A percentile compares a stretch with the other conserved stretches of the same genome.
phyloP scores from a whole-genome alignment of 2,329 filamentous ascomycete species.

The Penicillium sp. region DNA sequence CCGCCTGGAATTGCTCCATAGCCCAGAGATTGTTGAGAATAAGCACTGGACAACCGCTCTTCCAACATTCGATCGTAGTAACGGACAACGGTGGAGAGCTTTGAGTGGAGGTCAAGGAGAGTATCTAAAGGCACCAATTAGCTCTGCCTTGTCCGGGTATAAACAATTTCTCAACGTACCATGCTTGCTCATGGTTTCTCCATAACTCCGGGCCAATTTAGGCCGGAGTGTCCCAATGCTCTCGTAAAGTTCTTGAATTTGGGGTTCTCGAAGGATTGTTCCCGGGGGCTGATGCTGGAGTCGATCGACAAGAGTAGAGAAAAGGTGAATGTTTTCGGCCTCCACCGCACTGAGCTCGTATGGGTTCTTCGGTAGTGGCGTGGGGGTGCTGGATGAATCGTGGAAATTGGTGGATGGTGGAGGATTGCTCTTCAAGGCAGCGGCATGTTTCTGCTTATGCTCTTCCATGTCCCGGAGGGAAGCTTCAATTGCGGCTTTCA shows the following conservation, averaged over 20 bases:
- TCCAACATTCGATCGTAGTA: conserved; percentile 99
- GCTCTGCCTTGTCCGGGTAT: conserved; percentile 1
- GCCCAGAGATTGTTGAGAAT: conserved; percentile 75
- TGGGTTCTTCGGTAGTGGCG: conserved; percentile 76
- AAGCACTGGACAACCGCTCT: conserved; percentile 89
- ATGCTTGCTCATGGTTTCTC: conserved; percentile 99
- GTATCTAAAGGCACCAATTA: conserved; percentile 64
- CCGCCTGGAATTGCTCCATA: conserved; percentile 48
- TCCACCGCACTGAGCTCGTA: conserved; percentile 93
- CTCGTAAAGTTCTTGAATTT: conserved; percentile 97
- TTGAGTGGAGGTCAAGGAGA: conserved; percentile 88
- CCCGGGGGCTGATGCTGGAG: conserved; percentile 93
- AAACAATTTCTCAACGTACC: conserved; percentile 56
- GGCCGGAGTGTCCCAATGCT: conserved; percentile 91
- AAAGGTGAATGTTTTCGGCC: conserved; percentile 96
- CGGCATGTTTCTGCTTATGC: conserved; percentile 89
- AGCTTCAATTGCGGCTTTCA: conserved; percentile 93
- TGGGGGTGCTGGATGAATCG: conserved; percentile 48
- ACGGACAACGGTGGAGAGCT: conserved; percentile 90
- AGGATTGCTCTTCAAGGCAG: conserved; percentile 77
- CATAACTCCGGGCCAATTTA: conserved; percentile 92
- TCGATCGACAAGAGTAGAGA: conserved; percentile 89
- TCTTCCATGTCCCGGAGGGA: conserved; percentile 97
- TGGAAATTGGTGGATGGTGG: conserved; percentile 54
- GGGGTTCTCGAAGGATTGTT: conserved; percentile 92